Conservation (phyloP, 2,329 filamentous ascomycete genomes). For the Cordyceps cicadae region DNA sequence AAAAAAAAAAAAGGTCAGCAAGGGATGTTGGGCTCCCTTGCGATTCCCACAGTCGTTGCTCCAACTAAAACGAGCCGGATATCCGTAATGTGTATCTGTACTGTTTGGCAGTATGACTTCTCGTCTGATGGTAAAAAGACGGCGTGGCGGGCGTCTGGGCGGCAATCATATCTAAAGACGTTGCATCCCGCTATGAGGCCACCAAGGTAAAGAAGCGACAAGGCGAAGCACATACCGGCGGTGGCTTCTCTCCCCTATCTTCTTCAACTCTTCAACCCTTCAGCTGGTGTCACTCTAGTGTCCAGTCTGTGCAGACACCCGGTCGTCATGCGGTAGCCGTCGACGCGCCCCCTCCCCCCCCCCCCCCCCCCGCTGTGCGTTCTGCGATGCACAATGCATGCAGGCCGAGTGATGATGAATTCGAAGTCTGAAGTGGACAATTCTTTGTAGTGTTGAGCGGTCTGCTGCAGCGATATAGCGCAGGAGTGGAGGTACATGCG, state of each 20-base stretch:
- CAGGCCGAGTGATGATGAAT: background rate
- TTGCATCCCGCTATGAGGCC: constrained; percentile 1
- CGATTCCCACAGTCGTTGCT: too few species aligned
- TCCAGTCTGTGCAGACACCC: background rate
- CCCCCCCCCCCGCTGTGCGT: background rate
- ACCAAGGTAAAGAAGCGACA: background rate
- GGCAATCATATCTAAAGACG: background rate
- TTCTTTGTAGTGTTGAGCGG: background rate
- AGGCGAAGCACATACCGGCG: background rate
- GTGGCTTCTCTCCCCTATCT: background rate
- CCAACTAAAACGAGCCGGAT: too few species aligned
- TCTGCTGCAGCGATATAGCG: background rate
- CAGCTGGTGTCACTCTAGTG: background rate
- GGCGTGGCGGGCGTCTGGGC: background rate
- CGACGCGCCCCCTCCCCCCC: background rate
- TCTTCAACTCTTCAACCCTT: too few species aligned
- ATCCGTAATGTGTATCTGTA: background rate
- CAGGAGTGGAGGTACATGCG: background rate
- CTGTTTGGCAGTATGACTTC: background rate
- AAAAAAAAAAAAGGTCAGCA: too few species aligned
- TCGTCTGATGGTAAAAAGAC: background rate
- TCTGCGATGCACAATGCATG: background rate
- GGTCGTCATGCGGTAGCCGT: background rate
- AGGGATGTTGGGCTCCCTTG: too few species aligned
- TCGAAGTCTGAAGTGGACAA: background rate